Percentiles rank a stretch among this genome's conserved stretches.
Conservation (phyloP, 495 filamentous ascomycete genomes). For the Apodospora peruviana region DNA sequence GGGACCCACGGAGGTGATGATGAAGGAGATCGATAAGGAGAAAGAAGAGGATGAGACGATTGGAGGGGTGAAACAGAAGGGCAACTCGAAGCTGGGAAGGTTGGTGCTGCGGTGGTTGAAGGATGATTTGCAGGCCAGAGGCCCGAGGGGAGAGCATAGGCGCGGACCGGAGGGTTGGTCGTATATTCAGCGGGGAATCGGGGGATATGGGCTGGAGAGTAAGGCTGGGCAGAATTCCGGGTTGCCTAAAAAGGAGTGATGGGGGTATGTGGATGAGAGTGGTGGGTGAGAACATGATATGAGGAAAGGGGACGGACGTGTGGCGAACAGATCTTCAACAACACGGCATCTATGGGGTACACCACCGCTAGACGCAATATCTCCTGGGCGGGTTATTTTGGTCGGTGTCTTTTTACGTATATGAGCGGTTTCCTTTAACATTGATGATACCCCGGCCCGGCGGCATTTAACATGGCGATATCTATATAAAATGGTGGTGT, state of each 20-base stretch:
- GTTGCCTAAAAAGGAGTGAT: neutral
- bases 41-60: constrained; percentile 27
- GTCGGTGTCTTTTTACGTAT: neutral
- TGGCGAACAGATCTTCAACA: neutral
- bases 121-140: constrained; percentile 74
- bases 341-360: too few relatives aligned
- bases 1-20: constrained; percentile 58
- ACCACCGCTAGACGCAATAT: too few relatives aligned
- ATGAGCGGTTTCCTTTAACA: constrained; percentile 5
- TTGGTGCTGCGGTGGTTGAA: constrained; percentile 83
- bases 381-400: neutral
- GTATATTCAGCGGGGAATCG: constrained; percentile 64
- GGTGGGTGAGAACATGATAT: neutral
- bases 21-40: constrained; percentile 24
- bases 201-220: constrained; percentile 78
- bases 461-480: constrained; percentile 24
- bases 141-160: constrained; percentile 59
- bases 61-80: constrained; percentile 40
- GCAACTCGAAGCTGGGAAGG: constrained; percentile 73
- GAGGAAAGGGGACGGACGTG: neutral
- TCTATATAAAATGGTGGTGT: too few relatives aligned
- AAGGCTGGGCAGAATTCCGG: constrained; percentile 18
- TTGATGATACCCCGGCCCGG: constrained; percentile 9
- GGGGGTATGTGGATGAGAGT: neutral
- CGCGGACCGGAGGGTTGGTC: constrained; percentile 61